These are phyloP conservation scores for Kuraishia ogatae DNA, from an alignment of 805 yeast genomes.

Conservation along the genomic window DNA sequence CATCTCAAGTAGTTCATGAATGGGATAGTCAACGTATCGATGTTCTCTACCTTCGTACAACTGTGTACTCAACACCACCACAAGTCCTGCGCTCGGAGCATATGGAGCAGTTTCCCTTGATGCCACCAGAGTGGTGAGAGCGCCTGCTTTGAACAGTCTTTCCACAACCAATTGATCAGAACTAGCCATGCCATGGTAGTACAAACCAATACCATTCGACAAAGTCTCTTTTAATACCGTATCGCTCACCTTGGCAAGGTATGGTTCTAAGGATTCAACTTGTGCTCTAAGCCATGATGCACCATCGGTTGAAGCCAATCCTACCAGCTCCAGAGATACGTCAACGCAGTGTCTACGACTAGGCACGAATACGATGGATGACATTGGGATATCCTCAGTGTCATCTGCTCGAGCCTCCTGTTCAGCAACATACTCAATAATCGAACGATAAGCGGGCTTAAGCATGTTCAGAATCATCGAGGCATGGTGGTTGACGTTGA, in stretches of 20 bases:
- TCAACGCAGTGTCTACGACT: slow-evolving; percentile 45
- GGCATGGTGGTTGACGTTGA: slow-evolving; percentile 38
- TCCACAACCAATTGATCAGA: slow-evolving; percentile 49
- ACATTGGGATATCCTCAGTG: neutral
- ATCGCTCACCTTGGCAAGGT: slow-evolving; percentile 39
- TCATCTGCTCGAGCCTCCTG: slow-evolving; percentile 8
- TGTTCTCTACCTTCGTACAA: slow-evolving; percentile 67
- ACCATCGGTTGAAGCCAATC: slow-evolving; percentile 26
- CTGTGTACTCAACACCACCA: slow-evolving; percentile 65
- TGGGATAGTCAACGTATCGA: slow-evolving; percentile 57
- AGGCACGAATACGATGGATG: slow-evolving; percentile 48
- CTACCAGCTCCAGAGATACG: slow-evolving; percentile 35
- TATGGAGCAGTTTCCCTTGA: slow-evolving; percentile 45
- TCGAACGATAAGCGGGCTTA: slow-evolving; percentile 36
- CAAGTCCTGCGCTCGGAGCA: slow-evolving; percentile 44
- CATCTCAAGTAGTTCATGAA: slow-evolving; percentile 61
- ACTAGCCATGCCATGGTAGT: slow-evolving; percentile 46
- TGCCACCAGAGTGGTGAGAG: slow-evolving; percentile 49
- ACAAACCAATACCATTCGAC: slow-evolving; percentile 54
- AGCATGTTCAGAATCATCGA: slow-evolving; percentile 44
- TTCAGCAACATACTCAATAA: slow-evolving; percentile 22
- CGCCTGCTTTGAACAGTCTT: slow-evolving; percentile 39
- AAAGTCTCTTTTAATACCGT: slow-evolving; percentile 32
- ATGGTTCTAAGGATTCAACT: slow-evolving; percentile 27
- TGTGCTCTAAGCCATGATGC: slow-evolving; percentile 32